phyloP scores from a whole-genome alignment of 805 yeast genomes.

The Middelhovenomyces tepae region DNA sequence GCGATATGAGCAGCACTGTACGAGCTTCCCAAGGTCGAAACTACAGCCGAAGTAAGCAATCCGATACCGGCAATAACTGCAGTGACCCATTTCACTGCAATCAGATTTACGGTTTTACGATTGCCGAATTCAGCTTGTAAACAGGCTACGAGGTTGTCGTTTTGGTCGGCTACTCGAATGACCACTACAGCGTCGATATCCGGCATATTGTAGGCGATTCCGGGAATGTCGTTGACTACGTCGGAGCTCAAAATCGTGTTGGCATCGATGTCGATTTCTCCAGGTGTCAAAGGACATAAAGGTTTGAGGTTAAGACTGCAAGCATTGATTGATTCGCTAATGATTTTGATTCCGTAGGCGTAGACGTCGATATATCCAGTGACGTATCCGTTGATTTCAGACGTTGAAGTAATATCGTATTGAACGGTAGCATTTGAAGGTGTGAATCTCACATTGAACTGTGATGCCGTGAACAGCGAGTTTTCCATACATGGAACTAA shows the following conservation, averaged over 20 bases:
- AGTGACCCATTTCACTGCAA: constrained; percentile 86
- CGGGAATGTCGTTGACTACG: constrained; percentile 59
- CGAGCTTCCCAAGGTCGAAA: constrained; percentile 79
- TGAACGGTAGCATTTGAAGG: constrained; percentile 61
- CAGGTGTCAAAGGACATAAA: constrained; percentile 84
- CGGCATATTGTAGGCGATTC: constrained; percentile 78
- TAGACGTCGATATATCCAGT: constrained; percentile 63
- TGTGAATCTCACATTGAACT: constrained; percentile 65
- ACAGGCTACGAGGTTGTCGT: constrained; percentile 48
- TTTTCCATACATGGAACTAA: constrained; percentile 79
- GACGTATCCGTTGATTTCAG: constrained; percentile 60
- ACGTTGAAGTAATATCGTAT: constrained; percentile 60
- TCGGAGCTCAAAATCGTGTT: constrained; percentile 42
- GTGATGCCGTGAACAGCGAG: constrained; percentile 62
- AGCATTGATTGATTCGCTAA: constrained; percentile 48
- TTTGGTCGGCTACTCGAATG: constrained; percentile 38
- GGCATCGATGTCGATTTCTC: constrained; percentile 67
- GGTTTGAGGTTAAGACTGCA: constrained; percentile 68
- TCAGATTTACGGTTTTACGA: constrained; percentile 72
- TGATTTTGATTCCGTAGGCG: constrained; percentile 77
- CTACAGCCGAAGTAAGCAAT: constrained; percentile 69
- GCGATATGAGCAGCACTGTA: constrained; percentile 83
- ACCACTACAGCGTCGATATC: constrained; percentile 75
- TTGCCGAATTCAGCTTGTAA: constrained; percentile 67
- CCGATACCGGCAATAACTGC: constrained; percentile 87